phyloP scores from a whole-genome alignment of 441 rosid genomes.

The Gossypium trilobum region DNA sequence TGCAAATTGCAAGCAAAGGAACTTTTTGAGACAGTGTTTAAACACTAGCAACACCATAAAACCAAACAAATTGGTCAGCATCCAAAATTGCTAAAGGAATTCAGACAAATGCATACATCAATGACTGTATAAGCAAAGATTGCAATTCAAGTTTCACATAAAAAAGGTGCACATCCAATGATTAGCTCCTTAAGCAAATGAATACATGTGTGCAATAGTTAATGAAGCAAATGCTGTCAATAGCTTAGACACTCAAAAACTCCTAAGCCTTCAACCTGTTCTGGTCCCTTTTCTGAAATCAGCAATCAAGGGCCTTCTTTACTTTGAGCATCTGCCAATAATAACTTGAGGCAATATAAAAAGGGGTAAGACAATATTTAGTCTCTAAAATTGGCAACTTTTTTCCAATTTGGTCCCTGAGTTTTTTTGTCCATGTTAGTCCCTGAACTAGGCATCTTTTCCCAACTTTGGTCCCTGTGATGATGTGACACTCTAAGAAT shows the following conservation, averaged over 20 bases:
- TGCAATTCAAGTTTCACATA: neutral
- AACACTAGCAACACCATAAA: neutral
- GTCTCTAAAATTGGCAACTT: neutral
- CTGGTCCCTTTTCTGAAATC: conserved; percentile 30
- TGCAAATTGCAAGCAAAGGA: neutral
- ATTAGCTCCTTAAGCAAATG: neutral
- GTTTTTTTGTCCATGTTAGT: neutral
- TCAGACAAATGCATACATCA: neutral
- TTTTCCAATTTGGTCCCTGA: neutral
- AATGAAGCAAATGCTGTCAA: neutral
- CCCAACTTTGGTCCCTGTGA: neutral
- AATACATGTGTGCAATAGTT: neutral
- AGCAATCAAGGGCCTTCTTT: conserved; percentile 43
- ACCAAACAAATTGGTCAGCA: neutral
- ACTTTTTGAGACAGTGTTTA: neutral
- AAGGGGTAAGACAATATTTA: neutral
- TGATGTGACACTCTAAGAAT: neutral
- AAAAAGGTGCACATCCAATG: neutral
- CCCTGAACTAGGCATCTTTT: neutral
- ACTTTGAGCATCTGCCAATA: conserved; percentile 20
- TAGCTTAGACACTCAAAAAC: conserved; percentile 9
- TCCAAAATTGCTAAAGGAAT: neutral
- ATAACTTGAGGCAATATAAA: neutral
- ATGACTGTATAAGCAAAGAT: neutral
- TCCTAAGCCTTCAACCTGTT: conserved; percentile 49